These are phyloP conservation scores for Tolypocladium album DNA, from an alignment of 2,329 filamentous ascomycete species.

Conservation along the genomic window DNA sequence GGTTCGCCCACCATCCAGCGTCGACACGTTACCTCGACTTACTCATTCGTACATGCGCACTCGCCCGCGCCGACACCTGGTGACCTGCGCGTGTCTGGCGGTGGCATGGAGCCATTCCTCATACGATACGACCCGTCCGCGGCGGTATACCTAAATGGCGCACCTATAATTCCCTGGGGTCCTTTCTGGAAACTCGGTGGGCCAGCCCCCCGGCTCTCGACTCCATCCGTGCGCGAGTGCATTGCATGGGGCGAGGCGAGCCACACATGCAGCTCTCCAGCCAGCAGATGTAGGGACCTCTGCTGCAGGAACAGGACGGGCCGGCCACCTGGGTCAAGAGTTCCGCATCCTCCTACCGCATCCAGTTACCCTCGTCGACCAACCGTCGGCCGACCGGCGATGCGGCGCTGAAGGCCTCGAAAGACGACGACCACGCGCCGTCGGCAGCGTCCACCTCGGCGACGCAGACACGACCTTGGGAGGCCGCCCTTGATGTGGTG, in stretches of 20 bases:
- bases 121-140: neutral
- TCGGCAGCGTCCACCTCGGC: neutral
- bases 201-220: neutral
- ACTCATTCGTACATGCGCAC: neutral
- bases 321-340: neutral
- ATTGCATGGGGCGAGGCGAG: neutral
- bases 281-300: too few relatives aligned
- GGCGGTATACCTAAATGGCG: neutral
- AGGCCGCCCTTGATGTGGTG: neutral
- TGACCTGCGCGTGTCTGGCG: neutral
- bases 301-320: neutral
- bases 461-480: too few relatives aligned
- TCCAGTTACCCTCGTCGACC: too few relatives aligned
- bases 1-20: too few relatives aligned
- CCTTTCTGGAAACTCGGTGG: neutral
- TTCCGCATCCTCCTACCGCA: neutral
- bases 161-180: neutral
- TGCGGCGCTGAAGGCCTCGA: neutral
- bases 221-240: neutral
- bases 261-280: too few relatives aligned
- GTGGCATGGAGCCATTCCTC: neutral
- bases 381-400: too few relatives aligned
- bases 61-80: neutral
- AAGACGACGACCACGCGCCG: neutral
- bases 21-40: too few relatives aligned